Conservation (phyloP, 805 yeast genomes). For the Candida germanica region DNA sequence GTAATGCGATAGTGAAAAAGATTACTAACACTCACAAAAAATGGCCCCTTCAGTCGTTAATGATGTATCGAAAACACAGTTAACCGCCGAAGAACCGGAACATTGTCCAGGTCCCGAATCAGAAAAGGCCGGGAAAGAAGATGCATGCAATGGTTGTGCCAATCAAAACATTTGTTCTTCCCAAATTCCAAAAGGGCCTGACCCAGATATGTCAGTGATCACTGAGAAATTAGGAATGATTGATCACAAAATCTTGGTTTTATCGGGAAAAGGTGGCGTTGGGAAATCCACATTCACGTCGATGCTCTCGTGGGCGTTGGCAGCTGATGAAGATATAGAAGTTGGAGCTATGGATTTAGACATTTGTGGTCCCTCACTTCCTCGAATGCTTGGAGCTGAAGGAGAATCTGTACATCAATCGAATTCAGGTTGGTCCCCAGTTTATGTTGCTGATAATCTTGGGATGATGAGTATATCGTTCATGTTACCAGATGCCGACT, state of each 20-base stretch:
- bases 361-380: slow-evolving; percentile 96
- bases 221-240: slow-evolving; percentile 60
- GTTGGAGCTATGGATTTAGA: slow-evolving; percentile 97
- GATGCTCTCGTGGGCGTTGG: slow-evolving; percentile 95
- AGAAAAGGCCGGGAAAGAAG: slow-evolving; percentile 88
- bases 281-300: slow-evolving; percentile 96
- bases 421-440: slow-evolving; percentile 94
- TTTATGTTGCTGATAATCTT: slow-evolving; percentile 88
- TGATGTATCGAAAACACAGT: slow-evolving; percentile 14
- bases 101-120: slow-evolving; percentile 99
- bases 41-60: slow-evolving; percentile 24
- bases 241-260: slow-evolving; percentile 74
- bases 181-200: slow-evolving; percentile 85
- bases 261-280: slow-evolving; percentile 92
- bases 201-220: slow-evolving; percentile 83
- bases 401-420: slow-evolving; percentile 86
- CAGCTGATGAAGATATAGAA: slow-evolving; percentile 73
- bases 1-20: too few relatives aligned
- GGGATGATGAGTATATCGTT: slow-evolving; percentile 95
- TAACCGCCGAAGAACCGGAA: slow-evolving; percentile 52
- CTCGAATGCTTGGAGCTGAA: slow-evolving; percentile 89
- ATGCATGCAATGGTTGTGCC: slow-evolving; percentile 93
- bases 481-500: slow-evolving; percentile 89
- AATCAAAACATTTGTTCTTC: slow-evolving; percentile 88
- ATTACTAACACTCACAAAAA: not conserved